Evolutionary conservation across 2,329 filamentous ascomycete genomes (phyloP).

Genomic region (Neopestalotiopsis rosae): DNA sequence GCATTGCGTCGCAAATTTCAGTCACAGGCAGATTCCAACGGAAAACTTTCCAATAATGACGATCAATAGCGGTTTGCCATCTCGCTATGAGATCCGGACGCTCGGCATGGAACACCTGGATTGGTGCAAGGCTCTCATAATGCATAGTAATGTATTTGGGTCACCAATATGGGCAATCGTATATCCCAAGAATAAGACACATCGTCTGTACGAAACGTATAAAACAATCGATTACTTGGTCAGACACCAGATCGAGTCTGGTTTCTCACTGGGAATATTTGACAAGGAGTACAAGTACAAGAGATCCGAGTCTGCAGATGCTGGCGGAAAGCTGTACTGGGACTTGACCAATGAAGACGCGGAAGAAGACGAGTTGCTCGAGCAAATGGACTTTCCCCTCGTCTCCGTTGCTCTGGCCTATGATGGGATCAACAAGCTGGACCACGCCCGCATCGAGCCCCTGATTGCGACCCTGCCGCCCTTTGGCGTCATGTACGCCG

Average conservation of each 20-base stretch:
- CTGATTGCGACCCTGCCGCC: slow-evolving; percentile 19
- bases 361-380: slow-evolving; percentile 26
- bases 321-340: slow-evolving; percentile 35
- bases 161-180: slow-evolving; percentile 29
- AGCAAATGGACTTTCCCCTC: slow-evolving; percentile 39
- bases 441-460: slow-evolving; percentile 19
- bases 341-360: slow-evolving; percentile 20
- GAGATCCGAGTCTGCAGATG: slow-evolving; percentile 28
- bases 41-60: not conserved
- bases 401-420: slow-evolving; percentile 36
- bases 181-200: slow-evolving; percentile 23
- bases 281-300: slow-evolving; percentile 27
- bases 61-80: slow-evolving; percentile 14
- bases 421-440: slow-evolving; percentile 27
- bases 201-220: slow-evolving; percentile 24
- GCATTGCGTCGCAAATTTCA: no score
- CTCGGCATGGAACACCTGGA: slow-evolving; percentile 29
- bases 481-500: slow-evolving; percentile 14
- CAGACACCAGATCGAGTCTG: slow-evolving; percentile 26
- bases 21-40: no score
- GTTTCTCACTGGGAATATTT: slow-evolving; percentile 24
- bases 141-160: slow-evolving; percentile 31
- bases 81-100: slow-evolving; percentile 32
- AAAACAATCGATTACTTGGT: slow-evolving; percentile 23
- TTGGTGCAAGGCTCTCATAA: slow-evolving; percentile 31